phyloP scores from a whole-genome alignment of 805 yeast species.

The Cyberlindnera mrakii region DNA sequence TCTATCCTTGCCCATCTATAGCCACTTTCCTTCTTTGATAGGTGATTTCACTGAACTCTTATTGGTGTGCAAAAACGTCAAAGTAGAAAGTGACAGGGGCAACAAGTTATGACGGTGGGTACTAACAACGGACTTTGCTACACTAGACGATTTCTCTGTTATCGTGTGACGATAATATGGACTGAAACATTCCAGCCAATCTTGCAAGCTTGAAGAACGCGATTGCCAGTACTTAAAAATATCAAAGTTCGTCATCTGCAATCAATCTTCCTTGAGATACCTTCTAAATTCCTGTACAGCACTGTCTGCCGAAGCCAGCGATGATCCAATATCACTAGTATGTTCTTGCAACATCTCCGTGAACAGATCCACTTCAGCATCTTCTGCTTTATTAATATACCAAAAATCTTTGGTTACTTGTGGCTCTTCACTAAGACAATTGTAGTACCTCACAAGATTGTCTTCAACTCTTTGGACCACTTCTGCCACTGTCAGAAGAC shows the following conservation, averaged over 20 bases:
- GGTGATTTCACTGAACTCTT: not conserved
- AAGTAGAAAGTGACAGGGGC: not conserved
- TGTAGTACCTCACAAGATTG: not conserved
- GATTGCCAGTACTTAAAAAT: not conserved
- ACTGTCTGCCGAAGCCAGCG: too few species aligned
- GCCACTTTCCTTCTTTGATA: too few species aligned
- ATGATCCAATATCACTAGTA: too few species aligned
- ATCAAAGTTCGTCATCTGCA: not conserved
- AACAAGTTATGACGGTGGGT: not conserved
- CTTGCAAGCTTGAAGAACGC: not conserved
- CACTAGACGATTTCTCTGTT: not conserved
- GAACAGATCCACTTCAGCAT: not conserved
- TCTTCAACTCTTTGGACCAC: not conserved
- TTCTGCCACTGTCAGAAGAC: not conserved
- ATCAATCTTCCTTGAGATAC: not conserved
- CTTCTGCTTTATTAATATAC: not conserved
- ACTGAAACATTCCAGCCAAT: not conserved
- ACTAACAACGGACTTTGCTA: not conserved
- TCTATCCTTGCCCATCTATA: too few species aligned
- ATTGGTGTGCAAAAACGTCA: not conserved
- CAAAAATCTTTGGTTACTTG: not conserved
- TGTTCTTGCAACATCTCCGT: not conserved
- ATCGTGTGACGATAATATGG: not conserved
- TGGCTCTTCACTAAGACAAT: not conserved
- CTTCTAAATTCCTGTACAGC: not conserved